Conservation (phyloP, 176 grass and related monocot species). For the Oryza brachyantha region DNA sequence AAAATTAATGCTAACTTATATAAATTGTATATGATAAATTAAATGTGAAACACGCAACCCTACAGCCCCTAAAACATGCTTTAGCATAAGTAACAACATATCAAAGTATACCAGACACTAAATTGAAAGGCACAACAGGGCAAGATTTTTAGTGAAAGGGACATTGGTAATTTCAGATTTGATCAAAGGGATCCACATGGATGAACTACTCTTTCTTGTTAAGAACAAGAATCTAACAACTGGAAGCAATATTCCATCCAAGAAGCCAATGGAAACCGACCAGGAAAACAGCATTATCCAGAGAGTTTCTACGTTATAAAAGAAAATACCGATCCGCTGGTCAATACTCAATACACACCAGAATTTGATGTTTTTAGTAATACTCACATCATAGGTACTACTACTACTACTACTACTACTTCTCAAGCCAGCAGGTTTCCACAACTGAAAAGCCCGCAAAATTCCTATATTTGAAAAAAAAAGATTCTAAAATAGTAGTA, state of each 20-base stretch:
- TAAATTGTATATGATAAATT: too few species aligned
- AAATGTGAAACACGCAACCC: too few species aligned
- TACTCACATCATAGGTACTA: neutral
- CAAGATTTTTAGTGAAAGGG: neutral
- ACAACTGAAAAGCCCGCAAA: neutral
- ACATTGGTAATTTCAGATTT: neutral
- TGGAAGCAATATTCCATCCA: neutral
- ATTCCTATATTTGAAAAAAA: neutral
- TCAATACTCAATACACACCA: neutral
- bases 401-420: too few species aligned
- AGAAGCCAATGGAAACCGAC: neutral
- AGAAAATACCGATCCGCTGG: neutral
- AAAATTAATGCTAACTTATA: neutral
- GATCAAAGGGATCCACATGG: neutral
- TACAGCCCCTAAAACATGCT: neutral
- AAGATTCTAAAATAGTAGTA: too few species aligned
- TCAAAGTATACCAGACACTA: neutral
- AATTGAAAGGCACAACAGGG: neutral
- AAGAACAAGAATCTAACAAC: neutral
- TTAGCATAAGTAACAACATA: neutral
- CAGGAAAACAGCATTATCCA: too few species aligned
- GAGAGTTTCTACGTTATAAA: neutral
- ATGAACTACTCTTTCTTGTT: too few species aligned
- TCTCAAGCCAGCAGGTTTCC: neutral
- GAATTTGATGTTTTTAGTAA: neutral